Evolutionary conservation across 768 basidiomycete species (phyloP).

Genomic region (Leccinum obscurum): DNA sequence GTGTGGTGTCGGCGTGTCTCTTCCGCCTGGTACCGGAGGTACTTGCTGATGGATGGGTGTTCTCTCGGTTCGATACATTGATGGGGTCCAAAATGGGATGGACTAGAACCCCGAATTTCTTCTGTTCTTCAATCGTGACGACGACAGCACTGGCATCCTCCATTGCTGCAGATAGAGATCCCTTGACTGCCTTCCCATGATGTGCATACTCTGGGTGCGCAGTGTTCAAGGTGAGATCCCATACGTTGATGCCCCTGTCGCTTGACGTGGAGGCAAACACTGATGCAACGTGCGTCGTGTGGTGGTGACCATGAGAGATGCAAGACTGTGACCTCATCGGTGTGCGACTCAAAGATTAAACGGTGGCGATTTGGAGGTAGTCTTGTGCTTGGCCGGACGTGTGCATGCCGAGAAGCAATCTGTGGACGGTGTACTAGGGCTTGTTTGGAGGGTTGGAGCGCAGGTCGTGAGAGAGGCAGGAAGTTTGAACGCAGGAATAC

Average conservation of each 20-base stretch:
- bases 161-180: neutral
- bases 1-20: neutral
- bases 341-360: slow-evolving; percentile 42
- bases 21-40: neutral
- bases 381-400: slow-evolving; percentile 94
- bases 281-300: too few relatives aligned
- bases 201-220: neutral
- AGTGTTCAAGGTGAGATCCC: slow-evolving; percentile 66
- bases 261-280: slow-evolving; percentile 46
- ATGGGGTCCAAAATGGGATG: neutral
- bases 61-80: neutral
- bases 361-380: slow-evolving; percentile 92
- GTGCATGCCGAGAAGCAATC: slow-evolving; percentile 95
- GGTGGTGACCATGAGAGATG: too few relatives aligned
- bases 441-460: slow-evolving; percentile 77
- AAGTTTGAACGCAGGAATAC: slow-evolving; percentile 28
- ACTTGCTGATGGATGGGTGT: neutral
- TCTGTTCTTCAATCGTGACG: neutral
- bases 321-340: too few relatives aligned
- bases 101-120: neutral
- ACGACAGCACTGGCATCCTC: neutral
- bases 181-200: neutral
- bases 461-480: neutral
- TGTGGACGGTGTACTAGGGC: slow-evolving; percentile 85
- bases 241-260: slow-evolving; percentile 91